Base-by-base conservation (phyloP, 2,329 filamentous ascomycete genomes). In the Paracorniculantispora psalliotae region DNA sequence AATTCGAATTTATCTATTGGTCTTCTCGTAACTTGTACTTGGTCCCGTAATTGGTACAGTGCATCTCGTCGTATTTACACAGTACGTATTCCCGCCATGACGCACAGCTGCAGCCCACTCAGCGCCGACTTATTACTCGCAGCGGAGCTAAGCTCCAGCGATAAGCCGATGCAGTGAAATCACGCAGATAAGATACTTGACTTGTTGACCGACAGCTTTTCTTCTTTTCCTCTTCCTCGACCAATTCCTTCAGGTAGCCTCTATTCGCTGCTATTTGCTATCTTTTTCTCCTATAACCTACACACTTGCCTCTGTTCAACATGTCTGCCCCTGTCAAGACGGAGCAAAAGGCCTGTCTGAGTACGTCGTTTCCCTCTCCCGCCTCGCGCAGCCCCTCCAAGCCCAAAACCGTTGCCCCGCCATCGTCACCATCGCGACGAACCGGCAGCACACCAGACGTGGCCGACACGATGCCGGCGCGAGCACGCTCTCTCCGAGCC, bases 341-440 rank as follows among this genome's bases (percentile, higher is more conserved):
- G 68, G 79, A 81, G 64, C 81, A 84, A 58, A 84, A 84, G 72
- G 82, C 81, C 68, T 84, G 82, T 74, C 79, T 85, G 72, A 84
- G 81, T 84, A 83, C 72, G 81, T n/a, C n/a, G n/a, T 82, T 73
- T 63, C 68, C 37, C 66, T 64, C 65, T 64, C 69, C 69, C 43
- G 13, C 25, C 26, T 49, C 23, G 9, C 25, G 12, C 62, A 66
- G 66, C 68, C 66, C 67, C 66, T 66, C 63, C 66, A 64, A 63
- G 61, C 60, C 66, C 66, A 56, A 58, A 55, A 56, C 64, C 63
- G 62, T 66, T 66, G 61, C 64, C 63, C 62, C 61, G 62, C 62
- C 63, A 62, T 44, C 47, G 56, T 59, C 61, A 51, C 35, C 19
- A 25, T 46, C 47, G 47, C 56, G 35, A 57, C 35, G 35, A 17